Conservation (phyloP, 2,329 filamentous ascomycete genomes). For the Dothideomycetidae sp. region DNA sequence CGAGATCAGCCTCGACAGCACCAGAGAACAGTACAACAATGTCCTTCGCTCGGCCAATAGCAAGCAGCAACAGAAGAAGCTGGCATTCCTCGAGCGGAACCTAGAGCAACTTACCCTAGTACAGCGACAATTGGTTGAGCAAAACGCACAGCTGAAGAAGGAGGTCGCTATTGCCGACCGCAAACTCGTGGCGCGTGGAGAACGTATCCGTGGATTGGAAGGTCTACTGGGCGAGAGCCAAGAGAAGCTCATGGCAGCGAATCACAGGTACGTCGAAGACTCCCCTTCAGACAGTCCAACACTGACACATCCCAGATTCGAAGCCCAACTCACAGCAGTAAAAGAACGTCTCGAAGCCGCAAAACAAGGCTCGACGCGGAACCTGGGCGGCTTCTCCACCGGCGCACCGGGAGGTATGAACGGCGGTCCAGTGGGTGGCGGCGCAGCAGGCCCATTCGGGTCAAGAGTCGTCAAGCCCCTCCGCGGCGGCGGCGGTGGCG, state of each 20-base stretch:
- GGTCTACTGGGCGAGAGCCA: slow-evolving; percentile 88
- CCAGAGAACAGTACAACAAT: slow-evolving; percentile 97
- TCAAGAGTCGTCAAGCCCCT: slow-evolving; percentile 51
- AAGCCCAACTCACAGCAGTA: slow-evolving; percentile 89
- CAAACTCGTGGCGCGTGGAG: slow-evolving; percentile 90
- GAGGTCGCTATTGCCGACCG: slow-evolving; percentile 97
- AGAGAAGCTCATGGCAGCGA: slow-evolving; percentile 93
- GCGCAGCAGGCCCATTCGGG: slow-evolving; percentile 57
- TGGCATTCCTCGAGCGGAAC: slow-evolving; percentile 97
- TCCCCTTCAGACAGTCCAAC: neutral
- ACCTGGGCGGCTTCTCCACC: slow-evolving; percentile 35
- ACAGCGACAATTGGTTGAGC: slow-evolving; percentile 92
- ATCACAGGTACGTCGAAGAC: slow-evolving; percentile 64
- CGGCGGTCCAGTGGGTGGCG: slow-evolving; percentile 22
- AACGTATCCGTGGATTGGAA: slow-evolving; percentile 90
- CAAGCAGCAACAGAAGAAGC: slow-evolving; percentile 98
- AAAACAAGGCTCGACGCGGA: slow-evolving; percentile 80
- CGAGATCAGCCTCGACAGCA: slow-evolving; percentile 94
- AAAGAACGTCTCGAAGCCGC: slow-evolving; percentile 95
- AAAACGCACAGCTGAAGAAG: slow-evolving; percentile 95
- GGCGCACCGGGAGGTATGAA: slow-evolving; percentile 21
- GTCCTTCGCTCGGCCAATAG: slow-evolving; percentile 94
- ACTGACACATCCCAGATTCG: slow-evolving; percentile 51
- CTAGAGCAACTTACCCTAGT: slow-evolving; percentile 95
- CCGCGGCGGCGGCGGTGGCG: slow-evolving; percentile 38